Evolutionary conservation across 2,329 filamentous ascomycete species (phyloP), one percentile per base, ranked within the genome.

Genomic region (Lachnellula occidentalis): DNA sequence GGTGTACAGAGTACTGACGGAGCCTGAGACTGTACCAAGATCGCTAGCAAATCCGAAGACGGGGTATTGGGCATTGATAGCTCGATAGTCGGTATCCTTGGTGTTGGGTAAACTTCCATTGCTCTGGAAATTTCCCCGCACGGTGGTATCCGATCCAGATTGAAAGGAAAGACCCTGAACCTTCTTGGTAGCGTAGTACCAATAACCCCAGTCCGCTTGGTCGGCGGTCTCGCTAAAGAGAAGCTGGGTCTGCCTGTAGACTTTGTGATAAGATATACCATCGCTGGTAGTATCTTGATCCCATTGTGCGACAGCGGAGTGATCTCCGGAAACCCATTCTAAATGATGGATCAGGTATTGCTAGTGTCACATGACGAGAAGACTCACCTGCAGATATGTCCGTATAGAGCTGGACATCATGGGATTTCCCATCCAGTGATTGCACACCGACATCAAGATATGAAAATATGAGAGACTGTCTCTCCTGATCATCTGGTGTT

Each of bases 141-240:
- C 78, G n/a, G 74, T 64, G 3, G 73, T 75, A 50, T 90, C 88
- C 7, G 77, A 76, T 24, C 88, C 90, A 53, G 81, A 86, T 69
- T 92, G 83, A 66, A 85, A 87, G n/a, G 79, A 82, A 21, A 84
- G 73, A 22, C 76, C 77, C 19, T 70, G 66, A 14, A 76, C 68
- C 51, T 78, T 74, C 24, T 83, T 80, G 3, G 82, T 90, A 12
- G 86, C 84, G 69, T 91, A 90, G 70, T 88, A 85, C 73, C 92
- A 81, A 49, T 81, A 84, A 2, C 90, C 90, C 90, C 90, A 95
- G 72, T 90, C 86, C 0, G 88, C 80, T 61, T 86, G 84, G 64
- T 95, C 86, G 41, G 73, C 73, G 12, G 74, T 73, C 67, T 95
- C 90, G 1, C 81, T 79, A 52, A 94, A 86, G 17, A 83, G 72